These are phyloP conservation scores for Globisporangium okanoganense DNA, from an alignment of 352 stramenopile genomes.

Conservation along the genomic window DNA sequence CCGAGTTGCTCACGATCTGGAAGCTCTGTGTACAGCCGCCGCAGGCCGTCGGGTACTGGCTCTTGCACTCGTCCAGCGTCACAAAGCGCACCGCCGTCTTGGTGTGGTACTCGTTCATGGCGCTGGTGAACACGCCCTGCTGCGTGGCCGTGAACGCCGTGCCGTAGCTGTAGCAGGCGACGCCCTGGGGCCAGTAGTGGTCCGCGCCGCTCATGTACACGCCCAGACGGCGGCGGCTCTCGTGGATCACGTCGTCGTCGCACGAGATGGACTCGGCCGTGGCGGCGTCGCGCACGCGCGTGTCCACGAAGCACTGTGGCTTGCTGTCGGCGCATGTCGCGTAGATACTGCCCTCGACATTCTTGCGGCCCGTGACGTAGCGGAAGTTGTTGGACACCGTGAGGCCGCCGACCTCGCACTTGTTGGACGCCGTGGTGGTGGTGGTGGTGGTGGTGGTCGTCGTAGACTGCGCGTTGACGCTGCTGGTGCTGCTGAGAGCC, in stretches of 20 bases:
- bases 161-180: slow-evolving; percentile 34
- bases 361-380: slow-evolving; percentile 33
- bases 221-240: slow-evolving; percentile 29
- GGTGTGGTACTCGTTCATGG: slow-evolving; percentile 34
- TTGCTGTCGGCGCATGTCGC: slow-evolving; percentile 26
- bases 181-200: slow-evolving; percentile 36
- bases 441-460: slow-evolving; percentile 13
- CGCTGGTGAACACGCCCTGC: slow-evolving; percentile 26
- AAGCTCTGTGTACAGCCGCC: slow-evolving; percentile 35
- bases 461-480: slow-evolving; percentile 5
- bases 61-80: slow-evolving; percentile 24
- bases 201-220: slow-evolving; percentile 26
- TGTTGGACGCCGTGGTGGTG: slow-evolving; percentile 7
- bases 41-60: slow-evolving; percentile 28
- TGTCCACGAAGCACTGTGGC: slow-evolving; percentile 30
- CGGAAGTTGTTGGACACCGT: slow-evolving; percentile 16
- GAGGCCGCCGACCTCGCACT: slow-evolving; percentile 18
- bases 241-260: slow-evolving; percentile 32
- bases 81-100: slow-evolving; percentile 35
- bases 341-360: slow-evolving; percentile 37
- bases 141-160: slow-evolving; percentile 26
- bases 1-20: slow-evolving; percentile 25
- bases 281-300: slow-evolving; percentile 27
- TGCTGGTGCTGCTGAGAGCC: neutral
- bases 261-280: slow-evolving; percentile 22